phyloP scores from a whole-genome alignment of 257 asterid genomes.

The Nicotiana obtusifolia region DNA sequence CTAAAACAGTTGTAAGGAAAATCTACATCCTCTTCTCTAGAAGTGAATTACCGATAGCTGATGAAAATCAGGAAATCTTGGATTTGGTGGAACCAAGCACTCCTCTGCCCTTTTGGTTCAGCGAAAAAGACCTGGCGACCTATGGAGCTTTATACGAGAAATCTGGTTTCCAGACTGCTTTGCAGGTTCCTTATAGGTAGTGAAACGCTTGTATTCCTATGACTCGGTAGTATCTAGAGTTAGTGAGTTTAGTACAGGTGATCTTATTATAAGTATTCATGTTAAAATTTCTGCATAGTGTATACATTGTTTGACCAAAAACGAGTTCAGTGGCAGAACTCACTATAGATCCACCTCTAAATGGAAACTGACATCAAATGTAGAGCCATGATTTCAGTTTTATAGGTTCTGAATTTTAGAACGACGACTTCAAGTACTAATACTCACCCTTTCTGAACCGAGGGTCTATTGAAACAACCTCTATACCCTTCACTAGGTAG shows the following conservation, averaged over 20 bases:
- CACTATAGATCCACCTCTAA: background rate
- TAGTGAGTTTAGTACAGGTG: no score
- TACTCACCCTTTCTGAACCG: no score
- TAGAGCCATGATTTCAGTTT: no score
- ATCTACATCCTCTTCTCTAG: conserved; percentile 63
- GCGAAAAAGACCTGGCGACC: conserved; percentile 51
- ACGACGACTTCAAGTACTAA: no score
- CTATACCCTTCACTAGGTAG: no score
- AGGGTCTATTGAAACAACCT: no score
- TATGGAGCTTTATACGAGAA: conserved; percentile 61
- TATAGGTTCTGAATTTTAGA: no score
- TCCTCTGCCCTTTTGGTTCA: conserved; percentile 68
- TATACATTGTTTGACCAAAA: background rate
- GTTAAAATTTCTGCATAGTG: background rate
- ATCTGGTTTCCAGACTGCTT: conserved; percentile 59
- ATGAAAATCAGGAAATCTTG: conserved; percentile 64
- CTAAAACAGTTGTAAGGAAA: conserved; percentile 60
- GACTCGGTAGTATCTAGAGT: no score
- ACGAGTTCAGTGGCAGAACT: background rate
- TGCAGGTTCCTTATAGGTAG: conserved; percentile 74
- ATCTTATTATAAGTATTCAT: background rate
- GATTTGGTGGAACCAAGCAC: conserved; percentile 55
- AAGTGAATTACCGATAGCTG: conserved; percentile 56
- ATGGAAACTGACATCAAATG: no score
- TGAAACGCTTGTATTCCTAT: background rate